Conservation (phyloP, 345 rosid genomes). For the Ricinus communis region DNA sequence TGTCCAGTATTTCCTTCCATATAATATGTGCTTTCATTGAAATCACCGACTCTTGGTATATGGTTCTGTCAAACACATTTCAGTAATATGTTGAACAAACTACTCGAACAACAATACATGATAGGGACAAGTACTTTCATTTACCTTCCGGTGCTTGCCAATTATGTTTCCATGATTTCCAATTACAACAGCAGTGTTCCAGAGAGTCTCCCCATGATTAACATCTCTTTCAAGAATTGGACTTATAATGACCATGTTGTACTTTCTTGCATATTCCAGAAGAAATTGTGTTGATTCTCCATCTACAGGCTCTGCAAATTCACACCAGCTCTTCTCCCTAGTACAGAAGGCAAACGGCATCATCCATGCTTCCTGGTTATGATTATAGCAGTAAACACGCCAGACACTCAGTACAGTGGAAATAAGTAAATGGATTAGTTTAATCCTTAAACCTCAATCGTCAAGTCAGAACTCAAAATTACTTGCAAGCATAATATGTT, state of each 20-base stretch:
- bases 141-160: conserved; percentile 95
- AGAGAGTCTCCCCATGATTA: conserved; percentile 82
- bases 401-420: neutral
- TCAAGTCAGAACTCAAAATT: too few relatives aligned
- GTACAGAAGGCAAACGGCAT: conserved; percentile 99
- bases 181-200: conserved; percentile 91
- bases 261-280: conserved; percentile 67
- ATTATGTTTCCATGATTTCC: conserved; percentile 85
- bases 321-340: conserved; percentile 95
- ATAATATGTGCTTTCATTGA: conserved; percentile 96
- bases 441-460: neutral
- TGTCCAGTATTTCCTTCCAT: conserved; percentile 98
- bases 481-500: conserved; percentile 92
- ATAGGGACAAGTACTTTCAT: neutral
- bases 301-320: conserved; percentile 86
- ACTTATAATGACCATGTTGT: conserved; percentile 86
- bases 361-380: conserved; percentile 83
- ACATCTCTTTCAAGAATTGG: conserved; percentile 93
- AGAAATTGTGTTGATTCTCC: conserved; percentile 86
- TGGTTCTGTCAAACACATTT: conserved; percentile 64
- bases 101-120: neutral
- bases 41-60: conserved; percentile 95
- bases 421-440: neutral
- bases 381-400: neutral
- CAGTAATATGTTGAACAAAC: conserved; percentile 14